These are phyloP conservation scores for Stenogyne calaminthoides DNA, from an alignment of 305 asterid genomes.

Conservation along the genomic window DNA sequence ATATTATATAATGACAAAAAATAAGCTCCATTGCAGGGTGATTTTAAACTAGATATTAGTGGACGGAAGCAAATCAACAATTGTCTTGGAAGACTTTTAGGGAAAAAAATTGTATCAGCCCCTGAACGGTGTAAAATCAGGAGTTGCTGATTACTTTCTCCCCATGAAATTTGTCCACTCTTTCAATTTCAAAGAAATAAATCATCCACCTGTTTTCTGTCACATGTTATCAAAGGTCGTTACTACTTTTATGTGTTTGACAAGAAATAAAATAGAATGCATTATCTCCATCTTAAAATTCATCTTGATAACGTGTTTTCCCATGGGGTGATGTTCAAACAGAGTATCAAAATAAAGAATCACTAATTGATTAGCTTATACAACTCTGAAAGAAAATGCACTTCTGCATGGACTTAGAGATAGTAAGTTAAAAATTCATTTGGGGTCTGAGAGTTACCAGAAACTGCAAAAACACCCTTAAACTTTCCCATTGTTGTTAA, in stretches of 20 bases:
- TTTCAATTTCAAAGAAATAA: background rate
- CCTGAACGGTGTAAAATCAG: conserved; percentile 7
- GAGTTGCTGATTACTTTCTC: background rate
- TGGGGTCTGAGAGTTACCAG: background rate
- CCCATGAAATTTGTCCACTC: background rate
- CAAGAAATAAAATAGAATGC: conserved; percentile 17
- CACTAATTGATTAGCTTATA: conserved; percentile 6
- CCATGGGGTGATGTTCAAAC: background rate
- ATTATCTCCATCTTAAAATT: conserved; percentile 5
- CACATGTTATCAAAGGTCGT: background rate
- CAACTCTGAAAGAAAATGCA: conserved; percentile 15
- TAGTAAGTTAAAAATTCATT: background rate
- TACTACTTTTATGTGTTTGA: conserved; percentile 11
- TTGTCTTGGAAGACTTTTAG: background rate
- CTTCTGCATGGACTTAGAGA: background rate
- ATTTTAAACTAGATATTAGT: conserved; percentile 13
- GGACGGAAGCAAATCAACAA: conserved; percentile 25
- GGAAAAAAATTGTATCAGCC: background rate
- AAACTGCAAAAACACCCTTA: background rate
- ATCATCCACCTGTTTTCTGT: conserved; percentile 2
- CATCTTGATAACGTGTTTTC: background rate
- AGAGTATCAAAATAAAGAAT: background rate
- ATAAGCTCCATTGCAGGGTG: conserved; percentile 26
- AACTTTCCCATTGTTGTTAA: conserved; percentile 3
- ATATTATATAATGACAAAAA: conserved; percentile 3